These are phyloP conservation scores for Colletotrichum sp. DNA, from an alignment of 2,329 filamentous ascomycete species.

Conservation along the genomic window DNA sequence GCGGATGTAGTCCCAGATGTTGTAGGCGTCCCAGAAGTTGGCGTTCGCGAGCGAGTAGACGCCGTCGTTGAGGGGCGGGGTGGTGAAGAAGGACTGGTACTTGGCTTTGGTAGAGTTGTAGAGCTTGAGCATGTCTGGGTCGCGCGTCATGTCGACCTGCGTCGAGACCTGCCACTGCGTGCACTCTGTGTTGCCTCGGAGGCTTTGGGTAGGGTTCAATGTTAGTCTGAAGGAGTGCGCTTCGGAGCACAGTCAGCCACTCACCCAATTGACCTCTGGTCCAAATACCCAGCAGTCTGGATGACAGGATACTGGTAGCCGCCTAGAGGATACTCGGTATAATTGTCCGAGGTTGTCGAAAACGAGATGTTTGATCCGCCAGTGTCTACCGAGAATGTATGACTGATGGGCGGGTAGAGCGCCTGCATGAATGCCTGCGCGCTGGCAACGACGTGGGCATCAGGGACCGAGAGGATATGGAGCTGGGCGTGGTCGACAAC, in stretches of 20 bases:
- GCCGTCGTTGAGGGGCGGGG: slow-evolving; percentile 37
- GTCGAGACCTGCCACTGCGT: slow-evolving; percentile 38
- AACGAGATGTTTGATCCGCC: slow-evolving; percentile 29
- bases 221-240: no score
- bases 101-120: slow-evolving; percentile 37
- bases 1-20: slow-evolving; percentile 60
- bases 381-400: slow-evolving; percentile 39
- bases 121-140: slow-evolving; percentile 27
- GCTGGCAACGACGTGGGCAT: slow-evolving; percentile 64
- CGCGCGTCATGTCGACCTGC: slow-evolving; percentile 27
- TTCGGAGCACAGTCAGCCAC: slow-evolving; percentile 20
- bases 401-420: slow-evolving; percentile 75
- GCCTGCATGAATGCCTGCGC: slow-evolving; percentile 83
- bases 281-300: slow-evolving; percentile 51
- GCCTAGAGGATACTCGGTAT: slow-evolving; percentile 68
- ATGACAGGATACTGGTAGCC: slow-evolving; percentile 85
- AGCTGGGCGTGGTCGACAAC: slow-evolving; percentile 57
- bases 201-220: slow-evolving; percentile 25
- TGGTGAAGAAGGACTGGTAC: slow-evolving; percentile 48
- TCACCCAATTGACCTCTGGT: slow-evolving; percentile 52
- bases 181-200: slow-evolving; percentile 45
- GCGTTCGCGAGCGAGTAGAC: slow-evolving; percentile 37
- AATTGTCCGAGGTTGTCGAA: slow-evolving; percentile 54
- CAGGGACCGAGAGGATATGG: slow-evolving; percentile 42
- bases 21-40: slow-evolving; percentile 55